Evolutionary conservation across 2,329 filamentous ascomycete genomes (phyloP), one percentile per base, ranked within the genome.

Genomic region (Aureobasidium sp.): DNA sequence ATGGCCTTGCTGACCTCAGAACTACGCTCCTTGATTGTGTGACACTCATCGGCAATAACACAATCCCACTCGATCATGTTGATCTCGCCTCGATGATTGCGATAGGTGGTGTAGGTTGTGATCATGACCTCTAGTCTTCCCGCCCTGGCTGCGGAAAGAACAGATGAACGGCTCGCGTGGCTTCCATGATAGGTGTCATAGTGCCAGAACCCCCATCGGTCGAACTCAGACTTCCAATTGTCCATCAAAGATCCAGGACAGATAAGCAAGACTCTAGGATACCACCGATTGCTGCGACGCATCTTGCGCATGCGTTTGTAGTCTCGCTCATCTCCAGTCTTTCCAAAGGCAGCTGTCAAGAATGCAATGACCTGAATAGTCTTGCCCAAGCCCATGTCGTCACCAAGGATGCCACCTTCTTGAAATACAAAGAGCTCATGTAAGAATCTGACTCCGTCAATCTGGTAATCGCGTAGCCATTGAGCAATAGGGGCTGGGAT

Each of bases 361-460:
- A 99, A 97, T 0, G 92, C 89, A 62, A 91, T 94, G 29, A 99
- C 90, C 73, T 99, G 94, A 2, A 99, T 90, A 0, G 94, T 99
- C 75, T 99, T 99, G 0, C 94, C 94, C 36, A 99, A 76, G 23
- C 94, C 94, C 94, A 99, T 99, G 70, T 99, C 94, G 71, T 99
- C 94, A 3, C 93, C 92, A 0, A 99, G 80, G 26, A 99, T 89
- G 1, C 89, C 91, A 0, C 94, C 94, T 68, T 87, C 88, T 70
- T 99, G 94, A 67, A 90, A 93, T 4, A 97, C 88, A 71, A 97
- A 97, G 26, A 90, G 82, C 64, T 90, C 84, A 71, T 97, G 92
- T 8, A 99, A 79, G 69, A 97, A 97, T 36, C 84, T 82, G 15
- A 88, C 90, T 5, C 94, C 94, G 32, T 89, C 83, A 1, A 97